Percentiles rank a stretch among this genome's conserved stretches.
Conservation (phyloP, 2,329 filamentous ascomycete species). For the Microsporum ferrugineum region DNA sequence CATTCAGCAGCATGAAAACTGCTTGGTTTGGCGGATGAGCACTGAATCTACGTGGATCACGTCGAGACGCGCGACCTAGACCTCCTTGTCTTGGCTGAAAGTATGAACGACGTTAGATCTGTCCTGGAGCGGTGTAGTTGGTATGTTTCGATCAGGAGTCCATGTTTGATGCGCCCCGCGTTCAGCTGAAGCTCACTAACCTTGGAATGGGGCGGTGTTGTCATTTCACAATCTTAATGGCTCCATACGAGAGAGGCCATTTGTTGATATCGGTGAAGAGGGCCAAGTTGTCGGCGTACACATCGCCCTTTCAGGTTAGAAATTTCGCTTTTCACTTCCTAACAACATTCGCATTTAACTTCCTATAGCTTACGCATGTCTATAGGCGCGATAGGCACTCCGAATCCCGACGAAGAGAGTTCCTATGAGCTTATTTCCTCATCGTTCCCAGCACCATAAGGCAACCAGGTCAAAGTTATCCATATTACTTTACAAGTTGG, state of each 20-base stretch:
- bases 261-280: not conserved
- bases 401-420: not conserved
- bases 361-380: not conserved
- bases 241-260: not conserved
- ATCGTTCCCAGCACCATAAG: conserved; percentile 8
- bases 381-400: not conserved
- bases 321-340: not conserved
- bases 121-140: not conserved
- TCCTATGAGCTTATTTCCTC: conserved; percentile 8
- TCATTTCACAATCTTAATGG: not conserved
- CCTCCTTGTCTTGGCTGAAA: not conserved
- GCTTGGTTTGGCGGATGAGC: not conserved
- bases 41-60: not conserved
- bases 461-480: conserved; percentile 7
- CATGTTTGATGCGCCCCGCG: no score
- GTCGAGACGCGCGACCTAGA: not conserved
- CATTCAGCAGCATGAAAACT: not conserved
- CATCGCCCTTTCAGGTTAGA: not conserved
- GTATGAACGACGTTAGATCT: not conserved
- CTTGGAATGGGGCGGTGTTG: not conserved
- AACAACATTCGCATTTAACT: not conserved
- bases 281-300: not conserved
- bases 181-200: not conserved
- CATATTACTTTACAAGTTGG: conserved; percentile 7
- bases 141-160: not conserved